A percentile compares a stretch with the other conserved stretches of the same genome.
These are phyloP conservation scores for Truncatella angustata DNA, from an alignment of 2,329 filamentous ascomycete species.

Conservation along the genomic window DNA sequence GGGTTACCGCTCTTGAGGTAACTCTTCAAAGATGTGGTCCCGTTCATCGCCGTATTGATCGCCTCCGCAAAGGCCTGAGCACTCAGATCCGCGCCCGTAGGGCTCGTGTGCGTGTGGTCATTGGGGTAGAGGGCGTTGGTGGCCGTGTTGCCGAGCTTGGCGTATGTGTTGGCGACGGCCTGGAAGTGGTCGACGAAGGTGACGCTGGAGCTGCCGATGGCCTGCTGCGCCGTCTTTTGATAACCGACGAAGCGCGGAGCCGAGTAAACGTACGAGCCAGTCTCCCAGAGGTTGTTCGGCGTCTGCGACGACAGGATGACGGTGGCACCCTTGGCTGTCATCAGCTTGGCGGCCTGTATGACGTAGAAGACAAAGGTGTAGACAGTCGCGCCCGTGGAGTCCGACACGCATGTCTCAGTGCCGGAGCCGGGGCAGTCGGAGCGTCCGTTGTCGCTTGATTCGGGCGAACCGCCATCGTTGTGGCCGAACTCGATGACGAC, in stretches of 20 bases:
- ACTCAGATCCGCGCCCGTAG: constrained; percentile 50
- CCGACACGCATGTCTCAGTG: constrained; percentile 47
- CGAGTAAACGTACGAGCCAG: constrained; percentile 43
- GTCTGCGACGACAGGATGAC: constrained; percentile 54
- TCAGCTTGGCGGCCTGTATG: constrained; percentile 23
- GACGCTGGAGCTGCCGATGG: constrained; percentile 24
- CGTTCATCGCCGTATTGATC: constrained; percentile 21
- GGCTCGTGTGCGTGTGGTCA: constrained; percentile 62
- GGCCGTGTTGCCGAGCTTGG: constrained; percentile 41
- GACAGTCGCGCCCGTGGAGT: constrained; percentile 26
- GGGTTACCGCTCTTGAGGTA: constrained; percentile 14
- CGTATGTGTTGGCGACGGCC: constrained; percentile 49
- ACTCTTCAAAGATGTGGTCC: constrained; percentile 18
- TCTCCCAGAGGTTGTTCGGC: constrained; percentile 58
- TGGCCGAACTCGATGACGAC: constrained; percentile 71
- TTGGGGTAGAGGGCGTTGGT: constrained; percentile 52
- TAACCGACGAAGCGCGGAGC: constrained; percentile 58
- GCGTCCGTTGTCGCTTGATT: constrained; percentile 56
- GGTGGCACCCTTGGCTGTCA: constrained; percentile 53
- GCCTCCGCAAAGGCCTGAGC: constrained; percentile 57
- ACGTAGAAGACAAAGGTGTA: constrained; percentile 30
- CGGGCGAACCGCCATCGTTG: constrained; percentile 63
- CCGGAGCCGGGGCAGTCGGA: constrained; percentile 54
- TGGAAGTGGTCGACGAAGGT: constrained; percentile 57
- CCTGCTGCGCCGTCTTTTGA: constrained; percentile 18